These are phyloP conservation scores for Taiozyma sp. DNA, from an alignment of 1,139 yeast species.

Conservation along the genomic window DNA sequence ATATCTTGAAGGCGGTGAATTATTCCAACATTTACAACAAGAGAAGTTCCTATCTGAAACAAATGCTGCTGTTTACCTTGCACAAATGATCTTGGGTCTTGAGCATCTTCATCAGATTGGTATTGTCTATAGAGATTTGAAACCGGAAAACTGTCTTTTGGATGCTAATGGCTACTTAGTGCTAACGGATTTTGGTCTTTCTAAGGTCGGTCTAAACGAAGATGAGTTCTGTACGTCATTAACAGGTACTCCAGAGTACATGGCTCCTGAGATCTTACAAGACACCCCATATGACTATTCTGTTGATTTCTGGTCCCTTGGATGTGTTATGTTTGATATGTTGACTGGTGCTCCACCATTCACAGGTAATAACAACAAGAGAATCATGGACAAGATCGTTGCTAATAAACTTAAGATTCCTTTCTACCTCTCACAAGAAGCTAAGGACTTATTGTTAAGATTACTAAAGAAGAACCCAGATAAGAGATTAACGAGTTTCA, in stretches of 20 bases:
- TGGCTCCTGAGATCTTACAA: constrained; percentile 90
- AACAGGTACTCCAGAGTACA: constrained; percentile 92
- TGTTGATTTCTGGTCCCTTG: constrained; percentile 98
- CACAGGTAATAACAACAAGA: constrained; percentile 82
- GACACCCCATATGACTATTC: constrained; percentile 82
- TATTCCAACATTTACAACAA: constrained; percentile 72
- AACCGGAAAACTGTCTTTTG: constrained; percentile 89
- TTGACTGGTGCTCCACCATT: constrained; percentile 93
- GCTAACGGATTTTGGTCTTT: constrained; percentile 87
- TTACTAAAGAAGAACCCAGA: constrained; percentile 68
- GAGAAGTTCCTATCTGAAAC: constrained; percentile 51
- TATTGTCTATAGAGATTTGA: constrained; percentile 84
- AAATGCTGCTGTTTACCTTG: constrained; percentile 75
- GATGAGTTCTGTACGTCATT: constrained; percentile 56
- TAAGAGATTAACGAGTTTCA: constrained; percentile 63
- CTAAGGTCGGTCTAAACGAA: constrained; percentile 59
- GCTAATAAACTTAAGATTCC: constrained; percentile 75
- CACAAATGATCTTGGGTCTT: constrained; percentile 80
- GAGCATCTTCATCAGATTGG: constrained; percentile 77
- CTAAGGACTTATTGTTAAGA: constrained; percentile 74
- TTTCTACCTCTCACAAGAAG: constrained; percentile 74
- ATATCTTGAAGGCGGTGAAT: constrained; percentile 90
- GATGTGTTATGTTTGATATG: constrained; percentile 83
- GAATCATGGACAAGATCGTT: constrained; percentile 74
- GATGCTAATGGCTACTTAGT: constrained; percentile 77